Percentiles rank a stretch among this genome's conserved stretches.
Evolutionary conservation across 805 yeast genomes (phyloP).

Genomic region (Maudiozyma bulderi): DNA sequence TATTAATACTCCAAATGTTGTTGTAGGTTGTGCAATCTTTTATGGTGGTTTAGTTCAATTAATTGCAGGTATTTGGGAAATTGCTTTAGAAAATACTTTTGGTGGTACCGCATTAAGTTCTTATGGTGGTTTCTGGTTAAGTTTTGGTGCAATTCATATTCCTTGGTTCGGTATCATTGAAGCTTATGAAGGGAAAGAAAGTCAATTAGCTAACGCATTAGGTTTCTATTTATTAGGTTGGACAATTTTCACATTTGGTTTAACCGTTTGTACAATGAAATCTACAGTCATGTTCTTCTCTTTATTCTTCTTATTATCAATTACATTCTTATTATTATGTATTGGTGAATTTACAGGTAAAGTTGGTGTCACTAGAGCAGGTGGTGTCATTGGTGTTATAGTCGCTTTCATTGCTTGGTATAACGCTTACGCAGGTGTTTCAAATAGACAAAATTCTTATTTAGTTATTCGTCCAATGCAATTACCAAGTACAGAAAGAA

Average conservation of each 20-base stretch:
- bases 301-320: constrained; percentile 42
- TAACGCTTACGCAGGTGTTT: constrained; percentile 61
- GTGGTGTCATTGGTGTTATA: constrained; percentile 55
- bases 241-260: constrained; percentile 50
- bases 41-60: constrained; percentile 57
- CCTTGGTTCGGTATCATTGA: constrained; percentile 49
- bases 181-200: constrained; percentile 37
- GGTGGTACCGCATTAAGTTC: constrained; percentile 56
- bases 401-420: constrained; percentile 59
- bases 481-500: constrained; percentile 25
- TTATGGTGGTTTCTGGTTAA: constrained; percentile 64
- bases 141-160: constrained; percentile 50
- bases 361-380: constrained; percentile 39
- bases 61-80: constrained; percentile 59
- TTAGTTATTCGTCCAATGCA: constrained; percentile 20
- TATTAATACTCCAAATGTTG: constrained; percentile 41
- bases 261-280: constrained; percentile 46
- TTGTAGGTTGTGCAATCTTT: constrained; percentile 48
- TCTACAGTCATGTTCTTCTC: constrained; percentile 57
- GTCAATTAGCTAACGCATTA: constrained; percentile 38
- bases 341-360: constrained; percentile 42
- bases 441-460: constrained; percentile 52
- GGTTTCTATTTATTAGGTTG: constrained; percentile 56
- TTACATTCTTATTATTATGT: constrained; percentile 48
- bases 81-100: constrained; percentile 54